Base-by-base conservation (phyloP, 768 basidiomycete genomes). In the Boletus reticulatus region DNA sequence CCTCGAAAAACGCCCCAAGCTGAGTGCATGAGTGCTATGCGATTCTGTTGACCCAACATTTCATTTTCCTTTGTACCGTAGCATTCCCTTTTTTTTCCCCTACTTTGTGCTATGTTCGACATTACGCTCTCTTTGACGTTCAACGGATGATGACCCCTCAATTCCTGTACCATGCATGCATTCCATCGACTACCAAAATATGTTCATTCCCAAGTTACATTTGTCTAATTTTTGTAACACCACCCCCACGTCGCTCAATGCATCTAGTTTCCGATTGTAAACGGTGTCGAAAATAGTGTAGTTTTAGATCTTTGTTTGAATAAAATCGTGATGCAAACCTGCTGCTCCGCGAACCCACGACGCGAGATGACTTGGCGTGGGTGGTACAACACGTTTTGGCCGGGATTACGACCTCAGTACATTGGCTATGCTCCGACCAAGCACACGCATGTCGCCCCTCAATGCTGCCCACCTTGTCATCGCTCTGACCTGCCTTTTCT, bases 401-500 rank as follows among this genome's bases (percentile, higher is more conserved):
- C 68, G 68, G 66, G 61, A 70, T 69, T 68, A 69, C 68, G 68
- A 44, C 60, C 50, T 63, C 56, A 37, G 53, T 14, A 48, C 62
- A 39, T 48, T 48, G 53, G 19, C 34, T 57, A 62, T 52, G 57
- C 39, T 39, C 59, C 46, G 37, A 52, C 54, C 38, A 58, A 53
- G 48, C 47, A 41, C 56, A 61, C 58, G 61, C 70, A 73, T 71
- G 63, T 37, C 56, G 50, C 53, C 59, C 55, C 61, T 68, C 45
- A 67, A 75, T 56, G 60, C 62, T 27, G 85, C 85, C 16, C 77
- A 82, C 65, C 58, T 77, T 57, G 69, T 84, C 61, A 62, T 88
- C 52, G 60, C 65, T 34, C 61, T 75, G 29, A 78, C 85, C 39
- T 55, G 72, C 31, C 44, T 78, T 13, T 86, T 89, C 70, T 82